Evolutionary conservation across 495 filamentous ascomycete genomes (phyloP), one percentile per base, ranked within the genome.

Genomic region (Daldinia loculata): DNA sequence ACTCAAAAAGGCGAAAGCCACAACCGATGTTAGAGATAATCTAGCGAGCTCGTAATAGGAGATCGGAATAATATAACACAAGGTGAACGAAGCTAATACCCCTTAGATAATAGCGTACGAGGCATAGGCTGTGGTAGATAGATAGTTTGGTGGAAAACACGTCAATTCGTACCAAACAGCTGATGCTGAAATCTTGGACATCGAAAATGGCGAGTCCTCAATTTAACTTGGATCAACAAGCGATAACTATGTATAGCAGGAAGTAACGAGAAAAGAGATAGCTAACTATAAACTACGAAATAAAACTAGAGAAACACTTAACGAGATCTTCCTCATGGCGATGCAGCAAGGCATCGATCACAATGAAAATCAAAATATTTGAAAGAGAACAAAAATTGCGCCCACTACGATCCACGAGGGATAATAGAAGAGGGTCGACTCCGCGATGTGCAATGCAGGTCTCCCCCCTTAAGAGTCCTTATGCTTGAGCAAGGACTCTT

Each of bases 401-500:
- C 51, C 67, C 67, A 55, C 85, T 83, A 88, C 84, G 87, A 86
- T 86, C 87, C 89, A 69, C 89, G 87, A 87, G 88, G 81, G 84
- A 87, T 86, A 86, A 85, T 89, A 85, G 87, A 88, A 85, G 80
- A 78, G 84, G 80, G 84, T 86, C 82, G 86, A 84, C 88, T 78
- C 89, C 89, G 84, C 89, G 89, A 72, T 91, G 89, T 92, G 89
- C 88, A 91, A 92, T 92, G 89, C 86, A 91, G 89, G 88, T 83
- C 87, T 89, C 83, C 83, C 84, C 80, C 80, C 80, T 84, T 88
- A 83, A 83, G 82, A 80, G 76, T 78, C 84, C 80, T 83, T 80
- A 81, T 85, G 87, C 81, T 78, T 90, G 89, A 90, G 82, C 89
- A 67, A 81, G 83, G 78, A 83, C 78, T 80, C 81, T 83, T 81